Evolutionary conservation across 2,329 filamentous ascomycete genomes (phyloP).

Genomic region (Neonectria ditissima): DNA sequence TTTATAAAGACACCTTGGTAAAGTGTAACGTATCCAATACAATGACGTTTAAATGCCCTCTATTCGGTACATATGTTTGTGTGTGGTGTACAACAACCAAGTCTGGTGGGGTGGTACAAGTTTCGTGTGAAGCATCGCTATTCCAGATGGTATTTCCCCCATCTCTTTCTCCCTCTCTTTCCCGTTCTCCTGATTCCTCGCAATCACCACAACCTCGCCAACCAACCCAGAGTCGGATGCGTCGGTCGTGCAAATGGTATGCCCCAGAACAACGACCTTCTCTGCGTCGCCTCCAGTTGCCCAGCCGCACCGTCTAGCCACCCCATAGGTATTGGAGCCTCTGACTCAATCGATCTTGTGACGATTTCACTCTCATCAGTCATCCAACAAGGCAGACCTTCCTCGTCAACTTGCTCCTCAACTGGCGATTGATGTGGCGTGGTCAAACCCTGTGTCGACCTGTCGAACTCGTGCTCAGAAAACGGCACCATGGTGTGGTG

Average conservation of each 20-base stretch:
- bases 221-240: conserved; percentile 30
- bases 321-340: conserved; percentile 4
- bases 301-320: conserved; percentile 15
- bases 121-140: conserved; percentile 19
- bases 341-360: conserved; percentile 4
- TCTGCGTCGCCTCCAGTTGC: conserved; percentile 22
- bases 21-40: not conserved
- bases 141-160: conserved; percentile 1
- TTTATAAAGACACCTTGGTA: not conserved
- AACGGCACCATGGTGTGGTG: not conserved
- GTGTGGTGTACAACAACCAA: conserved; percentile 4
- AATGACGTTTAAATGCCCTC: not conserved
- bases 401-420: conserved; percentile 9
- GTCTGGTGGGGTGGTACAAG: conserved; percentile 6
- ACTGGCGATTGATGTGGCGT: not conserved
- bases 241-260: conserved; percentile 28
- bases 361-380: conserved; percentile 11
- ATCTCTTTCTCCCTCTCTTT: not conserved
- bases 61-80: conserved; percentile 1
- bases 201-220: conserved; percentile 16
- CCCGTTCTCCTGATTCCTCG: not conserved
- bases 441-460: not conserved
- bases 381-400: not conserved
- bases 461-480: not conserved
- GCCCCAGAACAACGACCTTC: conserved; percentile 33